Evolutionary conservation across 2,329 filamentous ascomycete species (phyloP).

Genomic region (Verticillium klebahnii): DNA sequence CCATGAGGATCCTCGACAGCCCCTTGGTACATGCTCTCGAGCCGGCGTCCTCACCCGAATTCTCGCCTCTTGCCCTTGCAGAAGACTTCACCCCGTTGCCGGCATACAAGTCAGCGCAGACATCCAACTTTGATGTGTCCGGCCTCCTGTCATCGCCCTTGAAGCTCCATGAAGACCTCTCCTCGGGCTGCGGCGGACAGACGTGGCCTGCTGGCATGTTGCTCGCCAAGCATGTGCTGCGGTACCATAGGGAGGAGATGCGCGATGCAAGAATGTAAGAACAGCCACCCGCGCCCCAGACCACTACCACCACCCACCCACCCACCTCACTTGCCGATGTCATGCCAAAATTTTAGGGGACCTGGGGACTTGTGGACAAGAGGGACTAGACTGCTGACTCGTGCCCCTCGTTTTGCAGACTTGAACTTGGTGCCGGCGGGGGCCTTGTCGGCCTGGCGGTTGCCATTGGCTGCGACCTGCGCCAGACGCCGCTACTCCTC

Average conservation of each 20-base stretch:
- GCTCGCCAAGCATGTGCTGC: slow-evolving; percentile 79
- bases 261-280: slow-evolving; percentile 68
- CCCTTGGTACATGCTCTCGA: slow-evolving; percentile 7
- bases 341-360: not conserved
- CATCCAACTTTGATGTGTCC: slow-evolving; percentile 59
- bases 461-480: slow-evolving; percentile 43
- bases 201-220: slow-evolving; percentile 94
- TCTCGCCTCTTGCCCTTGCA: slow-evolving; percentile 46
- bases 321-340: not conserved
- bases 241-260: slow-evolving; percentile 62
- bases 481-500: slow-evolving; percentile 58
- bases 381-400: not conserved
- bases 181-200: slow-evolving; percentile 85
- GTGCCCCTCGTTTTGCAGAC: slow-evolving; percentile 39
- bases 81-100: slow-evolving; percentile 57
- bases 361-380: not conserved
- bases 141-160: slow-evolving; percentile 68
- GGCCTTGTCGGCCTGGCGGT: slow-evolving; percentile 73
- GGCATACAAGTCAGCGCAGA: slow-evolving; percentile 49
- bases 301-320: not conserved
- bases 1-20: slow-evolving; percentile 10
- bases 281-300: slow-evolving; percentile 2
- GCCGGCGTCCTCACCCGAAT: slow-evolving; percentile 40
- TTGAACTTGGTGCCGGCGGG: slow-evolving; percentile 89
- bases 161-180: slow-evolving; percentile 77